phyloP scores from a whole-genome alignment of 169 alveolate species.

The Ichthyophthirius multifiliis region DNA sequence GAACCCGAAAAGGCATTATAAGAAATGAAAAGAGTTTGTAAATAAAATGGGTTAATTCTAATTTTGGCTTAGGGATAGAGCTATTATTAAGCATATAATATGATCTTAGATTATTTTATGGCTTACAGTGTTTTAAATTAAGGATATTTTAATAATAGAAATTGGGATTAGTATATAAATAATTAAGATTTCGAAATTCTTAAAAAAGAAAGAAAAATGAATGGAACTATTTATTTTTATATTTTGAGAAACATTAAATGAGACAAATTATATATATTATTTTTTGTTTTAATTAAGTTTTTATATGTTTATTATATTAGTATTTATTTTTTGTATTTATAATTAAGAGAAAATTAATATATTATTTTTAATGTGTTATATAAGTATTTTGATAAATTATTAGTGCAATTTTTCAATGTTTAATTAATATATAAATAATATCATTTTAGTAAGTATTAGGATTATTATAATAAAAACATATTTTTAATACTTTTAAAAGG shows the following conservation, averaged over 20 bases:
- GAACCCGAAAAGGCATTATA: conserved; percentile 17
- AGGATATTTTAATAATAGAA: conserved; percentile 23
- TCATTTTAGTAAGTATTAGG: too few relatives aligned
- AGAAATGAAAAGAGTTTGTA: conserved; percentile 43
- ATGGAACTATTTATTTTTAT: conserved; percentile 10
- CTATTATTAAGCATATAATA: conserved; percentile 1
- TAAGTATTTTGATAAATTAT: too few relatives aligned
- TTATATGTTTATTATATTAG: too few relatives aligned
- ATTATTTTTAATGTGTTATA: too few relatives aligned
- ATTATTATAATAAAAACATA: too few relatives aligned
- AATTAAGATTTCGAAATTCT: not conserved
- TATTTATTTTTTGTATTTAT: too few relatives aligned
- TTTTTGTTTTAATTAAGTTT: too few relatives aligned
- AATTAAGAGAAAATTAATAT: too few relatives aligned
- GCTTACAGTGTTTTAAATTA: not conserved
- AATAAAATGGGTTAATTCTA: conserved; percentile 31
- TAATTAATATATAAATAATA: too few relatives aligned
- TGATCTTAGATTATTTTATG: not conserved
- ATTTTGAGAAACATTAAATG: conserved; percentile 3
- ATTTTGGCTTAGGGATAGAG: conserved; percentile 26
- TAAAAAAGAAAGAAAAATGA: conserved; percentile 1
- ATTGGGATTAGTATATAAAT: conserved; percentile 6
- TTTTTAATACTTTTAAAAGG: too few relatives aligned
- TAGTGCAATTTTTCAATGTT: too few relatives aligned
- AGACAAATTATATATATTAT: too few relatives aligned